phyloP scores from a whole-genome alignment of 768 basidiomycete genomes.

The Termitomyces sp. region DNA sequence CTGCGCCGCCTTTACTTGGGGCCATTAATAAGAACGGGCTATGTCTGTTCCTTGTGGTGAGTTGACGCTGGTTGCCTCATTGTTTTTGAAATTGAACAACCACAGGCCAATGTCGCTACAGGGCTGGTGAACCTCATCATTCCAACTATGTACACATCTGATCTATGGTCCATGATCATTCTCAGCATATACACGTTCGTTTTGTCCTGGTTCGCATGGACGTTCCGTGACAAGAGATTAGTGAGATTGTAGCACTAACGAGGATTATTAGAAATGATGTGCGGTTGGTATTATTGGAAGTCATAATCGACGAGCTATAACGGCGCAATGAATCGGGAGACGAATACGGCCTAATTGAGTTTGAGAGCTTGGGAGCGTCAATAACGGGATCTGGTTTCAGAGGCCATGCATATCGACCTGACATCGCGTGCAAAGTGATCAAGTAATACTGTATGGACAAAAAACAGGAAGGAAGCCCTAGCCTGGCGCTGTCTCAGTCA shows the following conservation, averaged over 20 bases:
- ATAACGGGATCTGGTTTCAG: not conserved
- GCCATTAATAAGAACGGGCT: slow-evolving; percentile 84
- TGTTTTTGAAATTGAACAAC: not conserved
- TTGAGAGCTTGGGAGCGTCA: not conserved
- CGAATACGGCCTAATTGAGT: no score
- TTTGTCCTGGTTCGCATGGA: slow-evolving; percentile 66
- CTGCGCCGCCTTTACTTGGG: slow-evolving; percentile 52
- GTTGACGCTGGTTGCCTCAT: slow-evolving; percentile 24
- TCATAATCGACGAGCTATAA: no score
- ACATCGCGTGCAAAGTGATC: not conserved
- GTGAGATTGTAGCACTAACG: slow-evolving; percentile 8
- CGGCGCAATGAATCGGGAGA: no score
- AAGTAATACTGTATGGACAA: not conserved
- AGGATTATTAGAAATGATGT: not conserved
- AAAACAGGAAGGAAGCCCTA: not conserved
- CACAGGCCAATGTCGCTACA: slow-evolving; percentile 83
- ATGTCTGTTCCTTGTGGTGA: slow-evolving; percentile 74
- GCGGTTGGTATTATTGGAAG: not conserved
- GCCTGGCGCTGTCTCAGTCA: not conserved
- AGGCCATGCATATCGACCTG: not conserved
- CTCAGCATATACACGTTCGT: slow-evolving; percentile 57
- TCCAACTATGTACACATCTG: slow-evolving; percentile 73
- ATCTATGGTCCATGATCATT: slow-evolving; percentile 55
- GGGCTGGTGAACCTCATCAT: slow-evolving; percentile 81
- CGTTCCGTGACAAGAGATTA: slow-evolving; percentile 18